A percentile compares a stretch with the other conserved stretches of the same genome.
Conservation (phyloP, 129 eudicot genomes). For the carrot (Daucus carota) region DNA sequence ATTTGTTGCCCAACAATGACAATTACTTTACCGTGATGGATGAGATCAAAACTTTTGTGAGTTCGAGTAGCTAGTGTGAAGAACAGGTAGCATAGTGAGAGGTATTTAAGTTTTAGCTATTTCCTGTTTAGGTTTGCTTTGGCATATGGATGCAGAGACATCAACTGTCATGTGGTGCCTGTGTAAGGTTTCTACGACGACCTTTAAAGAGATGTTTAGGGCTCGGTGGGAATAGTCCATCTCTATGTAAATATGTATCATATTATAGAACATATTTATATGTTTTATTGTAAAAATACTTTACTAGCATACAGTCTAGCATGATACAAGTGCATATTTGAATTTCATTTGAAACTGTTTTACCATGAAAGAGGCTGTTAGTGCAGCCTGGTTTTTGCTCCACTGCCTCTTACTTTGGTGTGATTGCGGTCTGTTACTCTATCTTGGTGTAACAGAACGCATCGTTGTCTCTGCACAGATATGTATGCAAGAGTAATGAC, state of each 20-base stretch:
- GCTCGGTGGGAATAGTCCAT: background rate
- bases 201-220: background rate
- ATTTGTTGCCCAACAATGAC: conserved; percentile 56
- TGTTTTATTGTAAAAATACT: background rate
- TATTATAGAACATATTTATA: background rate
- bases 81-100: background rate
- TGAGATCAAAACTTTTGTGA: conserved; percentile 47
- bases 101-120: background rate
- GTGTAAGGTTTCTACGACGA: background rate
- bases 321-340: too few relatives aligned
- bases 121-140: background rate
- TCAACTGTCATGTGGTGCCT: background rate
- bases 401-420: background rate
- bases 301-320: too few relatives aligned
- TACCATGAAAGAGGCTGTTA: too few relatives aligned
- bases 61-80: conserved; percentile 3
- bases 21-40: conserved; percentile 50
- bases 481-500: too few relatives aligned
- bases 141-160: background rate
- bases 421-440: background rate
- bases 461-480: too few relatives aligned
- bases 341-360: too few relatives aligned
- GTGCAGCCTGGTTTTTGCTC: background rate
- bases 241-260: background rate
- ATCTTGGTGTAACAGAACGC: background rate